phyloP scores from a whole-genome alignment of 2,329 filamentous ascomycete species.

The Mariannaea sp. region DNA sequence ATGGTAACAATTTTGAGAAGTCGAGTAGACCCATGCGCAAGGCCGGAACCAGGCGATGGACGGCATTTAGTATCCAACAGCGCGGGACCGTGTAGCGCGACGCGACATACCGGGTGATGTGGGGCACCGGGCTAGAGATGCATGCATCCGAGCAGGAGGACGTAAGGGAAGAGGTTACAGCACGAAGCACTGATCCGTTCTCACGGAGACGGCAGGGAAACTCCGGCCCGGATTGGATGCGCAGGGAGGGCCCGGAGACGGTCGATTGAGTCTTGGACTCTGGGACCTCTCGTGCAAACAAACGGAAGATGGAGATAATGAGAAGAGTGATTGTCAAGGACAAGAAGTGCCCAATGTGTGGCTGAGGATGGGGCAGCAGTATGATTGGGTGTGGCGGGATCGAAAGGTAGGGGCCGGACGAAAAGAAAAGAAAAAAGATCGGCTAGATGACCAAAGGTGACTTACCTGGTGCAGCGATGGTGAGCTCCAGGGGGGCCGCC shows the following conservation, averaged over 20 bases:
- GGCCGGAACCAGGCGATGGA: constrained; percentile 14
- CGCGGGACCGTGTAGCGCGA: constrained; percentile 39
- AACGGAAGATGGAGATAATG: constrained; percentile 6
- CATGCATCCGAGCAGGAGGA: constrained; percentile 34
- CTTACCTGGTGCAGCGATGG: constrained; percentile 28
- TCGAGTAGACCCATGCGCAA: constrained; percentile 7
- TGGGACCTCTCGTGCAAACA: constrained; percentile 5
- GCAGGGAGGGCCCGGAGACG: constrained; percentile 5
- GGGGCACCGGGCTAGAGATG: constrained; percentile 34
- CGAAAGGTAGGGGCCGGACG: constrained; percentile 10
- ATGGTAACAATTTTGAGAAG: constrained; percentile 14
- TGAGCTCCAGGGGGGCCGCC: constrained; percentile 18
- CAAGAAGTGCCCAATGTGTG: background rate
- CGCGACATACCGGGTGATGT: constrained; percentile 30
- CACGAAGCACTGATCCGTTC: constrained; percentile 11
- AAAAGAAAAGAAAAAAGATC: constrained; percentile 11
- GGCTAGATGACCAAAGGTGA: constrained; percentile 15
- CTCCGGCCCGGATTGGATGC: constrained; percentile 16
- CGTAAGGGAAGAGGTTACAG: constrained; percentile 4
- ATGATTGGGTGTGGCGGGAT: constrained; percentile 26
- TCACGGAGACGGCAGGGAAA: constrained; percentile 18
- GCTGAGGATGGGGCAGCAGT: constrained; percentile 11
- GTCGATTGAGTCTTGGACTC: background rate
- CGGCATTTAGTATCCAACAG: constrained; percentile 25
- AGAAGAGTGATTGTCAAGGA: constrained; percentile 21